Conservation (phyloP, 495 filamentous ascomycete genomes). For the Penicillium cinerascens region DNA sequence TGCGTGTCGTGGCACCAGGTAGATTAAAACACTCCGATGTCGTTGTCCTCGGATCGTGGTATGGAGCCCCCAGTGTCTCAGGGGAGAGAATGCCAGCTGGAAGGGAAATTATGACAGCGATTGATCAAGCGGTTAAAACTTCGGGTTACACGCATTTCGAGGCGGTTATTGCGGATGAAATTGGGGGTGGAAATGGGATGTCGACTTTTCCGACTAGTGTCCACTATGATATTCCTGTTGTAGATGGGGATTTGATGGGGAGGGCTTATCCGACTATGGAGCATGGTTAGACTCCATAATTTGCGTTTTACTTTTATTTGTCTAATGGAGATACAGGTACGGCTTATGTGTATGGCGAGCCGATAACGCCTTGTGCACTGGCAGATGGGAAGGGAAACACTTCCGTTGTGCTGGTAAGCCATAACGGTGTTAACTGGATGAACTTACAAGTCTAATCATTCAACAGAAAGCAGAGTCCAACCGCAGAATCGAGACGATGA, state of each 20-base stretch:
- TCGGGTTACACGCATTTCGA: conserved; percentile 25
- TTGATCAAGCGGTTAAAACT: conserved; percentile 25
- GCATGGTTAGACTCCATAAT: conserved; percentile 11
- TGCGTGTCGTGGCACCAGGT: conserved; percentile 18
- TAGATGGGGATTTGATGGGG: conserved; percentile 42
- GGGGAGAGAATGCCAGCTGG: conserved; percentile 28
- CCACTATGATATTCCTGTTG: conserved; percentile 28
- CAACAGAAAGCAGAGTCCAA: conserved; percentile 29
- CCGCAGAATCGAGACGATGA: conserved; percentile 26
- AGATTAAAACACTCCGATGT: conserved; percentile 18
- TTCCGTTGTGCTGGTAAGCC: conserved; percentile 16
- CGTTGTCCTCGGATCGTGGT: conserved; percentile 23
- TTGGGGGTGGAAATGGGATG: conserved; percentile 39
- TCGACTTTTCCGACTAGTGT: conserved; percentile 28
- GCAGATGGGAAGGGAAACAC: conserved; percentile 33
- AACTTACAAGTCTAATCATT: not conserved
- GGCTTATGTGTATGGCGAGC: conserved; percentile 28
- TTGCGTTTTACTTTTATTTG: no score
- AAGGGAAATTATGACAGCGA: conserved; percentile 26
- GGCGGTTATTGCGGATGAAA: conserved; percentile 29
- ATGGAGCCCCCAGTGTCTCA: conserved; percentile 22
- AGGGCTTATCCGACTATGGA: conserved; percentile 30
- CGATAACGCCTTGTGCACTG: conserved; percentile 27
- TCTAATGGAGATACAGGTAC: conserved; percentile 13
- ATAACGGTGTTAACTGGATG: not conserved